Evolutionary conservation across 208 protist species (phyloP), one percentile per base, ranked within the genome.

Genomic region (Trypanosomatidae sp.): DNA sequence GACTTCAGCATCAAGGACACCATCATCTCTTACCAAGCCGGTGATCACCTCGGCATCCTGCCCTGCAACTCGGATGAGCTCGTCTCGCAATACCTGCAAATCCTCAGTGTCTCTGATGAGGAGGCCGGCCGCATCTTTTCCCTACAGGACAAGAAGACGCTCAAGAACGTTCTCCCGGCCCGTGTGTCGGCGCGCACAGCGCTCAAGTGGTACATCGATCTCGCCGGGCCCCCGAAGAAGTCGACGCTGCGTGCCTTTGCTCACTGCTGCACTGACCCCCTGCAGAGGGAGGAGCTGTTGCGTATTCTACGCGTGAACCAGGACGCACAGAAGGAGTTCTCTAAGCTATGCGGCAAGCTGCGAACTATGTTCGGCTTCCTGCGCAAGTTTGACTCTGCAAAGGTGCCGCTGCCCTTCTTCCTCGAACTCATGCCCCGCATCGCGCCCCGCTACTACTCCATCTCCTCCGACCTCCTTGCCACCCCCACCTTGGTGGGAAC

Each of bases 391-490:
- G 72, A 75, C 68, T 95, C 91, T 2, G 87, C 88, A 1, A 87
- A 92, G 65, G 71, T 96, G 12, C 92, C 95, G n/a, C 70, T 97
- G 28, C 60, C 70, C 22, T 82, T 94, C 73, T 97, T 98, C 72
- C 73, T 98, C 19, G 95, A 98, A 85, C 81, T 98, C 55, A 96
- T 99, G 86, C 97, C 98, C 25, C 92, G 91, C 36, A 90, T 98
- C 55, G 80, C 93, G 53, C 94, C 93, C 36, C 89, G 98, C 15
- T 99, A 98, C 85, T 99, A 98, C 85, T 99, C 98, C 30, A 98
- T 99, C 74, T 95, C 97, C 10, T 98, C 94, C 13, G 97, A 98
- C 59, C 73, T 85, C 8, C 85, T 96, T 60, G 80, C 74, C 28
- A 84, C 94, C 66, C 88, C 91, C 19, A 84, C 86, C 33, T 74